A percentile compares a stretch with the other conserved stretches of the same genome.
phyloP scores from a whole-genome alignment of 2,329 filamentous ascomycete species.

The Thelonectria olida region DNA sequence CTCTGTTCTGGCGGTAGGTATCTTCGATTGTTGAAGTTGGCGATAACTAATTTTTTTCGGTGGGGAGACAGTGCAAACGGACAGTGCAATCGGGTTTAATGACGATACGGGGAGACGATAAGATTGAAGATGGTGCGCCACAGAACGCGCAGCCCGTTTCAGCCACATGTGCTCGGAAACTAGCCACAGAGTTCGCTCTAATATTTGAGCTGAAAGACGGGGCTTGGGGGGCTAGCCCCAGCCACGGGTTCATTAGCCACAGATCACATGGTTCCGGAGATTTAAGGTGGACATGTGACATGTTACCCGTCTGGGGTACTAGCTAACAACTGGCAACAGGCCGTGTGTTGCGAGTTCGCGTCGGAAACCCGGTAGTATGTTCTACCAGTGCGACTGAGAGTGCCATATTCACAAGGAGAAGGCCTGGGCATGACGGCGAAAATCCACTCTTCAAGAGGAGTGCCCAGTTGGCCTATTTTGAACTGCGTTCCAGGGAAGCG shows the following conservation, averaged over 20 bases:
- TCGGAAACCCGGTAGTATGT: slow-evolving; percentile 9
- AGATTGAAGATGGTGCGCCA: background rate
- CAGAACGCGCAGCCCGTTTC: background rate
- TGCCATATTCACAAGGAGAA: background rate
- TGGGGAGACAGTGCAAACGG: slow-evolving; percentile 25
- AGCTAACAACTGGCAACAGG: background rate
- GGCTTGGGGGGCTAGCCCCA: background rate
- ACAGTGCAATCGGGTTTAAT: slow-evolving; percentile 12
- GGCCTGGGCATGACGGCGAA: background rate
- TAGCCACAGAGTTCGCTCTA: background rate
- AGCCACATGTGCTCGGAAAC: background rate
- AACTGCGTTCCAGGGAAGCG: background rate
- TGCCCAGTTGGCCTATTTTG: slow-evolving; percentile 4
- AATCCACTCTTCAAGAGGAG: background rate
- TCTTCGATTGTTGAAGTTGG: slow-evolving; percentile 27
- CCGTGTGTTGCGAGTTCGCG: background rate
- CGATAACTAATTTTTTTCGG: slow-evolving; percentile 33
- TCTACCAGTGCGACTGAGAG: background rate
- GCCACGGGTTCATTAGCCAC: slow-evolving; percentile 22
- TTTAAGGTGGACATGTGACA: slow-evolving; percentile 20
- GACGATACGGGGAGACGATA: background rate
- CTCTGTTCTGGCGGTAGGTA: slow-evolving; percentile 20
- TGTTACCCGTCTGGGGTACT: slow-evolving; percentile 24
- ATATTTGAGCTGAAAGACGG: background rate
- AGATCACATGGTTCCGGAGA: slow-evolving; percentile 1